Conservation (phyloP, 345 rosid genomes). For the Euphorbia pulcherrima region DNA sequence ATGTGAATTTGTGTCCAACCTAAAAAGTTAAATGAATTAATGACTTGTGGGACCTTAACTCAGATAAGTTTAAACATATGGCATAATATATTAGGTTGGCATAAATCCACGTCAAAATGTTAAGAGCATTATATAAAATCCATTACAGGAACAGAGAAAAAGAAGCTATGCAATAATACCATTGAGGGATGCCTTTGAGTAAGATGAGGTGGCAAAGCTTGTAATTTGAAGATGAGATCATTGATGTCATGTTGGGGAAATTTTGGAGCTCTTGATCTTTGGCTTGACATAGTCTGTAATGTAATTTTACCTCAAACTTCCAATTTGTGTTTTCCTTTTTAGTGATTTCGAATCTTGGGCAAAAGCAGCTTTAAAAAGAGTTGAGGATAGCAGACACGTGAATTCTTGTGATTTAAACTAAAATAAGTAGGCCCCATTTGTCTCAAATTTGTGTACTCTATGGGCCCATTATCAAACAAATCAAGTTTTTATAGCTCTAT, state of each 20-base stretch:
- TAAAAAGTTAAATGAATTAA: too few species aligned
- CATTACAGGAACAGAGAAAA: background rate
- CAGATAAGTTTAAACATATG: too few species aligned
- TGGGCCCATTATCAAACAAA: constrained; percentile 6
- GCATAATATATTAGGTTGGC: too few species aligned
- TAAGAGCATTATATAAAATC: too few species aligned
- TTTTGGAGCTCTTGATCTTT: constrained; percentile 24
- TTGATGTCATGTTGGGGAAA: constrained; percentile 31
- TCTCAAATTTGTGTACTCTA: constrained; percentile 15
- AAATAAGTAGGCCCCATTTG: constrained; percentile 17
- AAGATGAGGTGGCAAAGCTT: constrained; percentile 27
- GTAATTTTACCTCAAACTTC: background rate
- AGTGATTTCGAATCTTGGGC: constrained; percentile 9
- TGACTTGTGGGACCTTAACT: too few species aligned
- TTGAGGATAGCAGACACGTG: background rate
- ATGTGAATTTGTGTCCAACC: too few species aligned
- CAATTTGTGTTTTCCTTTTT: background rate
- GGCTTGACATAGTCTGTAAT: too few species aligned
- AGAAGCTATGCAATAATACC: constrained; percentile 17
- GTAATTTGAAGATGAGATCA: constrained; percentile 30
- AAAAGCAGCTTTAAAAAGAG: constrained; percentile 29
- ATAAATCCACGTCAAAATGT: too few species aligned
- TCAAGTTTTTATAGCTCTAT: too few species aligned
- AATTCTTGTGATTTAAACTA: too few species aligned
- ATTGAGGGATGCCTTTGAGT: constrained; percentile 21